Base-by-base conservation (phyloP, 2,329 filamentous ascomycete species). In the Chaetothyriales sp. region DNA sequence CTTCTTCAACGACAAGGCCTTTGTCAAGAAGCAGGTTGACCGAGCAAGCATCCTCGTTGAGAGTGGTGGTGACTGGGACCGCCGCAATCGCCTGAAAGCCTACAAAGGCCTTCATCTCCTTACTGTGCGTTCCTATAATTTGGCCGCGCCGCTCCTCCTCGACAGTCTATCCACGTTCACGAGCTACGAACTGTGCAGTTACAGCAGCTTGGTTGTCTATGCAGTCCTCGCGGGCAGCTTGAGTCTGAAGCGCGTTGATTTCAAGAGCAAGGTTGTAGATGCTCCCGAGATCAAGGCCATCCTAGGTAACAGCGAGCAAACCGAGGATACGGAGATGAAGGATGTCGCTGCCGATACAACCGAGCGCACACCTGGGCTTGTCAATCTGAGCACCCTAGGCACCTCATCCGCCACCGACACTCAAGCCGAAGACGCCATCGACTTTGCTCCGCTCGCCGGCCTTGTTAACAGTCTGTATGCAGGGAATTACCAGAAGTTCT, bases 201-300 rank as follows among this genome's bases (percentile, higher is more conserved):
- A 98, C 74, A 95, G 88, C 53, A 84, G 80, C 54, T 79, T 98
- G 20, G 92, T 98, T 48, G 82, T 95, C 51, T 98, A 96, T 72
- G 88, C 92, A 1, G 90, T 96, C 19, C 81, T 98, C 32, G 88
- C 92, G 36, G 92, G 92, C 53, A 93, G 89, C 5, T 83, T 96
- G 20, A 92, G 90, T 45, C 78, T 98, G 51, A 95, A 95, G 74
- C 84, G 92, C 47, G 87, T 95, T 32, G 92, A 98, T 68, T 98
- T 98, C 78, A 98, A 98, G 76, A 86, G 86, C 58, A 96, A 96
- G 74, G 92, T 98, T 22, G 90, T 98, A 43, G 92, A 98, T 67
- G 92, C 92, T 6, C 90, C 92, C 10, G 92, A 98, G 71, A 95
- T 98, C 72, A 94, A 92, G 72, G 92, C 92, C 39, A 93, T 98